Evolutionary conservation across 306 rosid genomes (phyloP).

Genomic region (Quercus engelmannii): DNA sequence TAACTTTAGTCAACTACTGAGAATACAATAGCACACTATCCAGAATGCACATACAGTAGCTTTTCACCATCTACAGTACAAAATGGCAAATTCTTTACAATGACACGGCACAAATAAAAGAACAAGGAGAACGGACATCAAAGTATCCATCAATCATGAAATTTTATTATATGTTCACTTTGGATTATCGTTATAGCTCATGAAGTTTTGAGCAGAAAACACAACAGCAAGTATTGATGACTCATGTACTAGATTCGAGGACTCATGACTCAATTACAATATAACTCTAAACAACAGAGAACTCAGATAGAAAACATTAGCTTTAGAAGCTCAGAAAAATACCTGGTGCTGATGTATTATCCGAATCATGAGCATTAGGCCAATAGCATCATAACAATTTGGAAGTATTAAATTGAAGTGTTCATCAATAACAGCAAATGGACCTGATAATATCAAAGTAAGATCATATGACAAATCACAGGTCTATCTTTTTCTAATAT

Average conservation of each 20-base stretch:
- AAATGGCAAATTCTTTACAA: background rate
- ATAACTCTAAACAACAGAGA: background rate
- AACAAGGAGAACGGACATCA: background rate
- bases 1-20: background rate
- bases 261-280: background rate
- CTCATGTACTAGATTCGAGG: background rate
- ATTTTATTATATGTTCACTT: background rate
- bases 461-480: slow-evolving; percentile 14
- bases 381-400: slow-evolving; percentile 89
- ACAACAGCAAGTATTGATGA: background rate
- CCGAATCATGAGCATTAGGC: slow-evolving; percentile 90
- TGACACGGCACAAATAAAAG: background rate
- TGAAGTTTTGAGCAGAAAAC: background rate
- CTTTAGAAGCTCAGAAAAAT: slow-evolving; percentile 6
- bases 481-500: background rate
- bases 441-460: slow-evolving; percentile 52
- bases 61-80: background rate
- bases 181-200: background rate
- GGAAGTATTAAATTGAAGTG: slow-evolving; percentile 74
- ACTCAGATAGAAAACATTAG: background rate
- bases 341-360: slow-evolving; percentile 93
- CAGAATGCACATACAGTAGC: background rate
- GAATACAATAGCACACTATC: background rate
- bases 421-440: slow-evolving; percentile 84
- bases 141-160: background rate